Percentiles rank a stretch among this genome's conserved stretches.
These are phyloP conservation scores for Starmera caribaea DNA, from an alignment of 805 yeast genomes.

Conservation along the genomic window DNA sequence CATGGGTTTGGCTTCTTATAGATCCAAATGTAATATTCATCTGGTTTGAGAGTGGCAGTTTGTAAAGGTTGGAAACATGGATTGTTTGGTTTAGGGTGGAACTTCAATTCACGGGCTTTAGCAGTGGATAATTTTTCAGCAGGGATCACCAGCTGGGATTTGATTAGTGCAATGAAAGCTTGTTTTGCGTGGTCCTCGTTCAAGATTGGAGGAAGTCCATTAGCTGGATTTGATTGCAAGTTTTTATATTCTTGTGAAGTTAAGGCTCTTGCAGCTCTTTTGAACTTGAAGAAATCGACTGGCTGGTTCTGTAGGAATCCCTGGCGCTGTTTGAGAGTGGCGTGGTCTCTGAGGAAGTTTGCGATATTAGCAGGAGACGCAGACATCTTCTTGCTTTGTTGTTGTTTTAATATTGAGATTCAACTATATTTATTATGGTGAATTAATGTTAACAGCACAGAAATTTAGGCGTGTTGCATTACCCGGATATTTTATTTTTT, in stretches of 20 bases:
- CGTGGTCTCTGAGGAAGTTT: constrained; percentile 54
- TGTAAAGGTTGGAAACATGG: constrained; percentile 51
- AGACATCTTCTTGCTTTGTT: constrained; percentile 14
- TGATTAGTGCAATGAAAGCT: constrained; percentile 58
- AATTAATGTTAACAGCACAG: no score
- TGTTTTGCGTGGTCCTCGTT: constrained; percentile 49
- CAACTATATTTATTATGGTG: no score
- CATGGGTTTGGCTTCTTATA: constrained; percentile 55
- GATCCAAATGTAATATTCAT: constrained; percentile 78
- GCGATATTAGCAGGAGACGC: constrained; percentile 67
- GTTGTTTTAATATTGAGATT: background rate
- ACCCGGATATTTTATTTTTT: no score
- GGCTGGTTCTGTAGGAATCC: constrained; percentile 68
- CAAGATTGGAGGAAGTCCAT: constrained; percentile 37
- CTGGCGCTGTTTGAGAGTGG: constrained; percentile 65
- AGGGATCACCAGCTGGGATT: constrained; percentile 66
- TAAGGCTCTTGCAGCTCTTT: constrained; percentile 74
- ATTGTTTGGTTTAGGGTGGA: constrained; percentile 50
- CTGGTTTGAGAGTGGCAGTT: constrained; percentile 51
- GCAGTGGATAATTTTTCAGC: constrained; percentile 62
- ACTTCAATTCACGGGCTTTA: constrained; percentile 51
- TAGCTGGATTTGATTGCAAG: constrained; percentile 38
- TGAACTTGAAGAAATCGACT: constrained; percentile 78
- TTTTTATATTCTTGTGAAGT: constrained; percentile 58
- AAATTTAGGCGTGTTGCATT: no score